Evolutionary conservation across 1,284 basidiomycete genomes (phyloP).

Genomic region (Clitocybe nebularis): DNA sequence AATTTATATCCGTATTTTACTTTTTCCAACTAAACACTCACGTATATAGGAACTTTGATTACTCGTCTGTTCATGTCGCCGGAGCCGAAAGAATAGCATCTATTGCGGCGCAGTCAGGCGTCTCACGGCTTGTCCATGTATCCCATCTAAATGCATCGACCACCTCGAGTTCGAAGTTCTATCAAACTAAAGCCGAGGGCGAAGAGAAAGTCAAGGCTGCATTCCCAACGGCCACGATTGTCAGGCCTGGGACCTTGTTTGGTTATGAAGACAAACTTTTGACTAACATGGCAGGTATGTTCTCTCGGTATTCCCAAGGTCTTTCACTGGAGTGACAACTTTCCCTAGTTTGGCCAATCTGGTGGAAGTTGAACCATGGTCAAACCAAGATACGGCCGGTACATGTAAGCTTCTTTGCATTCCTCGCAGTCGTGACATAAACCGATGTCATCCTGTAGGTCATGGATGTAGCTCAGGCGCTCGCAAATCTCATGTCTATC

Average conservation of each 20-base stretch:
- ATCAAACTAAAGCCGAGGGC: conserved; percentile 87
- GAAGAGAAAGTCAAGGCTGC: conserved; percentile 84
- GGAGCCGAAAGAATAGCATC: conserved; percentile 82
- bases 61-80: conserved; percentile 72
- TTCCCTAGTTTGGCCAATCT: conserved; percentile 81
- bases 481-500: conserved; percentile 74
- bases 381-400: conserved; percentile 87
- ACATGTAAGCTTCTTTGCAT: conserved; percentile 59
- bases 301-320: conserved; percentile 2
- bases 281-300: conserved; percentile 88
- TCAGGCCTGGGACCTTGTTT: conserved; percentile 84
- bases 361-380: conserved; percentile 91
- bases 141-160: conserved; percentile 92
- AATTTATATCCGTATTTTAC: conserved; percentile 2
- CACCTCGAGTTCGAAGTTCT: conserved; percentile 80
- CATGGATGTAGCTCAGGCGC: conserved; percentile 90
- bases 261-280: conserved; percentile 95
- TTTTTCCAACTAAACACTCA: not conserved
- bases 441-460: conserved; percentile 46
- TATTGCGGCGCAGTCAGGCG: conserved; percentile 74
- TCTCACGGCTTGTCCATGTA: conserved; percentile 88
- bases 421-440: conserved; percentile 9
- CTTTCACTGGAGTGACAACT: conserved; percentile 17
- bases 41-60: conserved; percentile 73
- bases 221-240: conserved; percentile 88